Evolutionary conservation across 257 asterid genomes (phyloP).

Genomic region (Solanum rostratum): DNA sequence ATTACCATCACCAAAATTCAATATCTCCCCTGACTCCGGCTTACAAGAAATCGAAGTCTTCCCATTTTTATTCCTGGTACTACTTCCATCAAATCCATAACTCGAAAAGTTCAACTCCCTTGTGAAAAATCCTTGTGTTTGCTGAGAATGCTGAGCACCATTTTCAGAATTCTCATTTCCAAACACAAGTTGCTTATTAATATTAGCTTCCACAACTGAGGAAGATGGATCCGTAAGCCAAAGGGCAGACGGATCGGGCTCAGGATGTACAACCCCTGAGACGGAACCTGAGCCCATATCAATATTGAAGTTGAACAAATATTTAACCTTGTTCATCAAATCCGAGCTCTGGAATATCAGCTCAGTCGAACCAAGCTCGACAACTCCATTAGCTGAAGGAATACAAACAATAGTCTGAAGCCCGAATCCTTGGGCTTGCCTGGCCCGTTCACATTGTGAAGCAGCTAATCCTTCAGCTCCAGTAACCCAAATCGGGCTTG

Average conservation of each 20-base stretch:
- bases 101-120: slow-evolving; percentile 48
- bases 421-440: slow-evolving; percentile 58
- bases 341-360: slow-evolving; percentile 56
- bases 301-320: slow-evolving; percentile 47
- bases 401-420: slow-evolving; percentile 66
- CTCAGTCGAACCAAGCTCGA: slow-evolving; percentile 81
- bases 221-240: slow-evolving; percentile 60
- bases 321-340: slow-evolving; percentile 65
- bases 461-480: slow-evolving; percentile 40
- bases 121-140: slow-evolving; percentile 14
- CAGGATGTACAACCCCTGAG: slow-evolving; percentile 36
- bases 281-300: slow-evolving; percentile 37
- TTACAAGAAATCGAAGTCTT: slow-evolving; percentile 12
- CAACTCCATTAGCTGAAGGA: slow-evolving; percentile 71
- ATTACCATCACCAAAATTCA: slow-evolving; percentile 40
- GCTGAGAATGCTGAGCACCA: slow-evolving; percentile 25
- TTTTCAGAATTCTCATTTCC: slow-evolving; percentile 35
- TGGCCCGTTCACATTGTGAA: slow-evolving; percentile 62
- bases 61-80: slow-evolving; percentile 11
- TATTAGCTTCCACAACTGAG: slow-evolving; percentile 19
- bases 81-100: slow-evolving; percentile 28
- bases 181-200: slow-evolving; percentile 18
- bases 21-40: slow-evolving; percentile 50
- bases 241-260: slow-evolving; percentile 46
- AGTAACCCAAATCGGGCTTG: slow-evolving; percentile 65